Evolutionary conservation across 179 eudicot genomes (phyloP), one percentile per base, ranked within the genome.

Genomic region (Gypsophila paniculata): DNA sequence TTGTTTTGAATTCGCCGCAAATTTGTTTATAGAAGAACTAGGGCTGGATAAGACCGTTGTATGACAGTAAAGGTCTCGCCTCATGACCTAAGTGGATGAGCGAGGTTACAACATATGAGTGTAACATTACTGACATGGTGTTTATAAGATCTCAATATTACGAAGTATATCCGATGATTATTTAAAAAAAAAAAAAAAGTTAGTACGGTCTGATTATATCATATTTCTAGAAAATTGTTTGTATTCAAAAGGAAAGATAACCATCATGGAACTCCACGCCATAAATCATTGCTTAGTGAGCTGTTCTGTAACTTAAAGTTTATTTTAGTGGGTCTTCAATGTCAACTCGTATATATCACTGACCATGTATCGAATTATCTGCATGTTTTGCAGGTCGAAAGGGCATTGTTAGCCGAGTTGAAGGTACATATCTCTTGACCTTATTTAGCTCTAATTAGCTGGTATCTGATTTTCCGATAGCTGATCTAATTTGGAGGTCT

Each of bases 321-420:
- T n/a, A n/a, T n/a, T n/a, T n/a, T 18, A 38, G 44, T 23, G 23
- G 8, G 48, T 48, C 61, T 29, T 18, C 57, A 10, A 22, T 13
- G n/a, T 1, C 32, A 5, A 36, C 11, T 8, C 42, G 3, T 34
- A 26, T 9, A 12, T 57, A 22, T n/a, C 48, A 21, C 8, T 72
- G 49, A 75, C 57, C 9, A 7, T 19, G 15, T 51, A 71, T 34
- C 68, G 57, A 72, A 22, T 63, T 69, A 13, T 5, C 14, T 55
- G 44, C 44, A 29, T 75, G 74, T 77, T 42, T 63, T 81, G 80
- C 84, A 83, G 82, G 82, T 73, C 77, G 60, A 61, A 83, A 78
- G 69, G 78, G 79, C 7, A 70, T 78, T 58, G 80, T 86, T 34
- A 81, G 74, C 80, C 80, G 86, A 74, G 32, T 77, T 65, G 89